Conservation (phyloP, 805 yeast genomes). For the Saccharomycopsis fibuligera region DNA sequence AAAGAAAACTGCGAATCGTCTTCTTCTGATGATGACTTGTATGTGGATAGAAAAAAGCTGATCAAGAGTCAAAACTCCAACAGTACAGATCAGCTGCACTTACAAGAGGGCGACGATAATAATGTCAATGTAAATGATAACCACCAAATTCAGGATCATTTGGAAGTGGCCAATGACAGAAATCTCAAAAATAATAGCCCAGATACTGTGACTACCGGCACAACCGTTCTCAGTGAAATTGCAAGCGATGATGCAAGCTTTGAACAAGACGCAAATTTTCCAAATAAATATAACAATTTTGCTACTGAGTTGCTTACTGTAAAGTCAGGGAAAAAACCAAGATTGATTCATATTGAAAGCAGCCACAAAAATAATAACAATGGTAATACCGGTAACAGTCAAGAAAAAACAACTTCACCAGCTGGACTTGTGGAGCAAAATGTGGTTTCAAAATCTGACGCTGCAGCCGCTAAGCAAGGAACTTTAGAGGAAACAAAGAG, state of each 20-base stretch:
- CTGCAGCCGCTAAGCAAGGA: neutral
- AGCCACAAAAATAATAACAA: too few species aligned
- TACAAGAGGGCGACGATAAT: too few species aligned
- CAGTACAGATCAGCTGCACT: too few species aligned
- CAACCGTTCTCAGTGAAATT: slow-evolving; percentile 15
- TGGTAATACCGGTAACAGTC: neutral
- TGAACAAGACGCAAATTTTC: slow-evolving; percentile 19
- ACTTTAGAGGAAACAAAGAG: neutral
- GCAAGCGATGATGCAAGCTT: slow-evolving; percentile 22
- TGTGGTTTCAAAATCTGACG: neutral
- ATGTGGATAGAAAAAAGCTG: slow-evolving; percentile 6
- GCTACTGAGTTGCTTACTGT: slow-evolving; percentile 19
- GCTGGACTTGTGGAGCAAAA: neutral
- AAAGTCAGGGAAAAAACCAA: slow-evolving; percentile 18
- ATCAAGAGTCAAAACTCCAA: too few species aligned
- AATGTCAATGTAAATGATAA: too few species aligned
- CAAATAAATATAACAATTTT: slow-evolving; percentile 20
- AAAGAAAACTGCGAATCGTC: neutral
- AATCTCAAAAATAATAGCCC: slow-evolving; percentile 14
- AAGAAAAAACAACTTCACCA: neutral
- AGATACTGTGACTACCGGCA: slow-evolving; percentile 20
- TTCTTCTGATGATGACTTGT: slow-evolving; percentile 10
- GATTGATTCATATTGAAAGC: slow-evolving; percentile 7
- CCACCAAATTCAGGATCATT: too few species aligned
- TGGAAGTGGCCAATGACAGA: too few species aligned